Evolutionary conservation across 73 alveolate genomes (phyloP), one percentile per base, ranked within the genome.

Genomic region (Paramecium octaurelia): DNA sequence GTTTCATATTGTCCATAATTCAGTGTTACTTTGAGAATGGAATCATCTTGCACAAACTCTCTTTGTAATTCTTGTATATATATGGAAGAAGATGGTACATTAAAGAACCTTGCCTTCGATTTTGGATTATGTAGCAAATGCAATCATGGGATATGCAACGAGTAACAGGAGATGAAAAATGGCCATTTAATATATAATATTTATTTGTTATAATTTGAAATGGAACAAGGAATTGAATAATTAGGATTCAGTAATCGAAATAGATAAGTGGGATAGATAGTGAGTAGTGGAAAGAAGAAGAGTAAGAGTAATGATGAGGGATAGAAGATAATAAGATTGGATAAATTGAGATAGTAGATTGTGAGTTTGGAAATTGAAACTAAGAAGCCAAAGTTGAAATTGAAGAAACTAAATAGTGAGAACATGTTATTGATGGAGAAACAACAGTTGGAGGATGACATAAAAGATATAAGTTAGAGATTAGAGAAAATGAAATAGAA

Each of bases 1-100:
- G 91, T 48, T n/a, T 46, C 43, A 80, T 44, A 80, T 80, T 80
- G 46, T 42, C 91, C 91, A 80, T 80, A 48, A 80, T 80, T 80
- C 3, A 80, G 57, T 40, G 91, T 43, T 10, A 80, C 73, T 46
- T 80, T 31, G 7, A 80, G 50, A 20, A 20, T 80, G 8, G 71
- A 16, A 46, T 80, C 91, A 80, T 80, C 91, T 20, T 44, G 4
- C 4, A 80, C 43, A 31, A 80, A 44, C 8, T 80, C 75, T 80
- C 69, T 54, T 43, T 73, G 18, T 73, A 40, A 34, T 36, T 35
- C 60, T 31, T 43, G 11, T 36, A 29, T 73, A 38, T 12, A n/a
- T 73, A 34, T 8, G 4, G 87, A 10, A n/a, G 36, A 12, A 14
- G 35, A 18, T 54, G 29, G 18, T 73, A 73, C 87, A 73, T n/a